Evolutionary conservation across 192 early-diverging fungal genomes (phyloP), one percentile per base, ranked within the genome.

Genomic region (Thoreauomyces humboldtii): DNA sequence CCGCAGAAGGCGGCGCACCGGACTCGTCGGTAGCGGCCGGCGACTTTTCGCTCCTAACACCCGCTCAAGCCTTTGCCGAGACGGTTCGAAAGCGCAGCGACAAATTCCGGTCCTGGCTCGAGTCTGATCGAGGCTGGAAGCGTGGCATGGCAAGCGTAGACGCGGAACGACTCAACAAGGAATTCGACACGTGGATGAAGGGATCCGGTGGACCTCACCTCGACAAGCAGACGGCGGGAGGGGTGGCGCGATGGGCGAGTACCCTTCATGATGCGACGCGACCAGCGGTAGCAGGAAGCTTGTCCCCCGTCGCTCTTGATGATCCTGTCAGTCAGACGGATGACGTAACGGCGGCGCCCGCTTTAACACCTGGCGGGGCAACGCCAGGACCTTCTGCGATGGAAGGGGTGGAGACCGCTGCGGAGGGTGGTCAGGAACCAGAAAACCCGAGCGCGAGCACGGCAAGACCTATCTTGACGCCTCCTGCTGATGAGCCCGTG

Each of bases 91-190:
- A 52, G 35, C 28, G 61, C 14, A 6, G 17, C 11, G 19, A n/a
- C n/a, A 54, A 56, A 25, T 24, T 65, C 31, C 9, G 32, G 7
- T 7, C 17, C 3, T 65, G 63, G 63, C 6, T 55, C 27, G 63
- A 65, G 17, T 42, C 34, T 17, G 34, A 42, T 3, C 27, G 28
- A 4, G 63, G 63, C 3, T 65, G 63, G 63, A 54, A 56, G 25
- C 50, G 41, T 11, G 63, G 52, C 22, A 15, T 65, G 34, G 19
- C 46, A 7, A 32, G 29, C 6, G 61, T 17, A 11, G 61, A 63
- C 7, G 34, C 32, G 2, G 21, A 48, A 15, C 21, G 47, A 25
- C n/a, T 22, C 15, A 22, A 14, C 17, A 29, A 31, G 29, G 32
- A 25, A 3, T 63, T 63, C 37, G 50, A 48, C 9, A 22, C 17